Percentiles rank a stretch among this genome's conserved stretches.
These are phyloP conservation scores for Pleurotus citrinopileatus DNA, from an alignment of 768 basidiomycete species.

Conservation along the genomic window DNA sequence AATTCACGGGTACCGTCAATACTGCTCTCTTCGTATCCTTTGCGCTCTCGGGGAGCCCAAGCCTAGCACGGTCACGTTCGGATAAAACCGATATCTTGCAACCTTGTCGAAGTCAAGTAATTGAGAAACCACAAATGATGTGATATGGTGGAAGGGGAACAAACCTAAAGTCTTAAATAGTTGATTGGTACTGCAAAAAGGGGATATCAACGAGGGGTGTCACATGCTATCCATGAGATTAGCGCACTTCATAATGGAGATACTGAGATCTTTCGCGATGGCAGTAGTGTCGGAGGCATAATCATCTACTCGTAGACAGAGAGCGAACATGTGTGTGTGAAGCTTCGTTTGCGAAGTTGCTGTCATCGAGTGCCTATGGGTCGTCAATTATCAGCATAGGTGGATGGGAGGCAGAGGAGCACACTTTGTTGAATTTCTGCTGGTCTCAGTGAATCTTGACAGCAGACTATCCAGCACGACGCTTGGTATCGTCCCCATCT, in stretches of 20 bases:
- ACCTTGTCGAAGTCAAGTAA: slow-evolving; percentile 36
- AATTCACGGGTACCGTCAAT: slow-evolving; percentile 72
- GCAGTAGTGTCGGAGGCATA: slow-evolving; percentile 67
- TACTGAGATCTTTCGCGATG: slow-evolving; percentile 73
- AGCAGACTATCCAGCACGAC: slow-evolving; percentile 73
- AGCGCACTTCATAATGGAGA: slow-evolving; percentile 63
- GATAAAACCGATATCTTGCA: slow-evolving; percentile 65
- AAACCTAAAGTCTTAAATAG: slow-evolving; percentile 75
- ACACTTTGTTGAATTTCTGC: slow-evolving; percentile 65
- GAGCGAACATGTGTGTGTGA: slow-evolving; percentile 74
- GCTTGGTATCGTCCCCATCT: slow-evolving; percentile 55
- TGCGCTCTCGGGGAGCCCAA: slow-evolving; percentile 64
- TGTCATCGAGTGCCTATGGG: slow-evolving; percentile 50
- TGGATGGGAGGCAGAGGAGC: slow-evolving; percentile 18
- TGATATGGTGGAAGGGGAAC: slow-evolving; percentile 14
- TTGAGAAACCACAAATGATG: slow-evolving; percentile 7
- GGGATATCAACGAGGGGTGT: slow-evolving; percentile 4
- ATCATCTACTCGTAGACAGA: slow-evolving; percentile 77
- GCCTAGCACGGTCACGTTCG: slow-evolving; percentile 60
- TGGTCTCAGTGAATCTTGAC: slow-evolving; percentile 75
- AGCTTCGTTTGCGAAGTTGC: slow-evolving; percentile 69
- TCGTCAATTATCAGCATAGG: neutral
- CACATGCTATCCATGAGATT: neutral
- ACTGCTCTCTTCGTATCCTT: slow-evolving; percentile 69
- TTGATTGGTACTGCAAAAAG: slow-evolving; percentile 43